These are phyloP conservation scores for Tricholoma sp. DNA, from an alignment of 768 basidiomycete genomes.

Conservation along the genomic window DNA sequence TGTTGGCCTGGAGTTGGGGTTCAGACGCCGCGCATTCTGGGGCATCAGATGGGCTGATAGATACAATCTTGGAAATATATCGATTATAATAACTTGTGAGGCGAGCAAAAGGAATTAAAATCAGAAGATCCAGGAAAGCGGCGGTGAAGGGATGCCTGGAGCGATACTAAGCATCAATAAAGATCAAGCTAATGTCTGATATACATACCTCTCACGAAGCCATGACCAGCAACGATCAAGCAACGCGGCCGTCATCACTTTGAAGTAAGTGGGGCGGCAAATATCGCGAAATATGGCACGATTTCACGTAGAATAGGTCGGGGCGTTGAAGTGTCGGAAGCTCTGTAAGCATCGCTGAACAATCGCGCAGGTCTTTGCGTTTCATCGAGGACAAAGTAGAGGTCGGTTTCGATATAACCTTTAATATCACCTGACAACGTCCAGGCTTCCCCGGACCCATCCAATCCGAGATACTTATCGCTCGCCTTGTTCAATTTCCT, in stretches of 20 bases:
- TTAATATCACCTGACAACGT: background rate
- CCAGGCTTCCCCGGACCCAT: background rate
- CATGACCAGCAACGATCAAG: background rate
- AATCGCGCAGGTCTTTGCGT: background rate
- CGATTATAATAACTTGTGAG: background rate
- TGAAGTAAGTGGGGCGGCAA: background rate
- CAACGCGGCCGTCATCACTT: background rate
- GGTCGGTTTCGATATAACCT: background rate
- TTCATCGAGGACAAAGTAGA: slow-evolving; percentile 1
- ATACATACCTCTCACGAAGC: background rate
- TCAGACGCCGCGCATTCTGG: background rate
- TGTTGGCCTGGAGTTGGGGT: too few relatives aligned
- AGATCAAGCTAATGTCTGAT: background rate
- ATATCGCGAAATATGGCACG: background rate
- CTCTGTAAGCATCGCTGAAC: background rate
- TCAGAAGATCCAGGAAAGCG: background rate
- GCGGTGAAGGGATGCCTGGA: background rate
- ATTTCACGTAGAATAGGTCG: background rate
- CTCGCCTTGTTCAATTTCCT: background rate
- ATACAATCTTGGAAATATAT: too few relatives aligned
- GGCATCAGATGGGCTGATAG: too few relatives aligned
- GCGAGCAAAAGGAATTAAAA: background rate
- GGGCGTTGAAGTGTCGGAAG: too few relatives aligned
- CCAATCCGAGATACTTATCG: background rate
- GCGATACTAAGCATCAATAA: background rate